Conservation (phyloP, 257 asterid species). For the Jaltomata sinuosa region DNA sequence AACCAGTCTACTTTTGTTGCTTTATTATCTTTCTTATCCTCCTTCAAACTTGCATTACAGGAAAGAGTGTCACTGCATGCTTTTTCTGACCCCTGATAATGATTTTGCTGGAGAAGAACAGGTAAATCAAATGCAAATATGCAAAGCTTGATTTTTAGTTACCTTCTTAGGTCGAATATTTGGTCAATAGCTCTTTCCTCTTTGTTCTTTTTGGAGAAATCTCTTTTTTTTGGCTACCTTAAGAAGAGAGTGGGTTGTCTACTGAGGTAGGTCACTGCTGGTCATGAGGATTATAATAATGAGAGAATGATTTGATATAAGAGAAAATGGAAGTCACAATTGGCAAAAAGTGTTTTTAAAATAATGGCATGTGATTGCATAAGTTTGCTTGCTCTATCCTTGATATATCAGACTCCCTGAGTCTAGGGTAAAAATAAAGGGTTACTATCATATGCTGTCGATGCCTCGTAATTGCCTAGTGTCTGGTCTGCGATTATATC, state of each 20-base stretch:
- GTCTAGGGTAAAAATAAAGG: not conserved
- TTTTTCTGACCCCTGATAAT: conserved; percentile 75
- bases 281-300: not conserved
- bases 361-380: not conserved
- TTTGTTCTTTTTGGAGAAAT: no score
- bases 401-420: not conserved
- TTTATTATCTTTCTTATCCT: not conserved
- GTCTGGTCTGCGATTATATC: not conserved
- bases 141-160: not conserved
- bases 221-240: not conserved
- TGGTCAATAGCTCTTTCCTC: not conserved
- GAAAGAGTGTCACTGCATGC: conserved; percentile 98
- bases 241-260: not conserved
- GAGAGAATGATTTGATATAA: not conserved
- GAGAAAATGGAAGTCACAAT: not conserved
- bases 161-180: not conserved
- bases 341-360: not conserved
- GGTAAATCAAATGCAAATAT: conserved; percentile 27
- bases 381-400: not conserved
- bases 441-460: not conserved
- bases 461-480: not conserved
- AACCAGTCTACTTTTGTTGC: not conserved
- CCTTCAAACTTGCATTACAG: conserved; percentile 20
- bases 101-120: conserved; percentile 92
- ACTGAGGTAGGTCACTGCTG: not conserved